A percentile compares a stretch with the other conserved stretches of the same genome.
phyloP scores from a whole-genome alignment of 768 basidiomycete species.

The Lentinula lateritia region DNA sequence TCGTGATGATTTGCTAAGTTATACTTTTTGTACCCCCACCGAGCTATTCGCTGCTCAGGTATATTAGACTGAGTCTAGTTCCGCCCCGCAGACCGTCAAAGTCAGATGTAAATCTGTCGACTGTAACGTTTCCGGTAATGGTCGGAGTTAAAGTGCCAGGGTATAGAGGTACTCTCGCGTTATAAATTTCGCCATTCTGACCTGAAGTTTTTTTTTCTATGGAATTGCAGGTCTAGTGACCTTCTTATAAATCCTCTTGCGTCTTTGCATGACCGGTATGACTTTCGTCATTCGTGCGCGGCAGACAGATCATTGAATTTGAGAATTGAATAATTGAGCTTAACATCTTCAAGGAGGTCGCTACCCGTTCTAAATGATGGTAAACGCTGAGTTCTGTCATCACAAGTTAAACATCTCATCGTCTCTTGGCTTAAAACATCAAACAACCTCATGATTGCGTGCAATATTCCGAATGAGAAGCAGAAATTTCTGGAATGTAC shows the following conservation, averaged over 20 bases:
- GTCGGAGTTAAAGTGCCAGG: neutral
- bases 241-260: neutral
- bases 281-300: neutral
- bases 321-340: neutral
- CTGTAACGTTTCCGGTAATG: neutral
- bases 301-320: neutral
- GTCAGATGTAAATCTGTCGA: neutral
- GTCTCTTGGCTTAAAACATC: neutral
- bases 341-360: neutral
- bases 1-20: neutral
- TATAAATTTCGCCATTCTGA: neutral
- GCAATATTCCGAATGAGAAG: neutral
- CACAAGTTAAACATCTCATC: neutral
- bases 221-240: neutral
- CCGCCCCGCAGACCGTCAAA: neutral
- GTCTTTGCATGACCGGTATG: neutral
- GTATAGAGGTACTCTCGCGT: neutral
- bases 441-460: neutral
- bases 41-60: neutral
- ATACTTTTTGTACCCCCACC: neutral
- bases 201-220: neutral
- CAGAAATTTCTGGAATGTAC: neutral
- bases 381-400: neutral
- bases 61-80: neutral
- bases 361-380: neutral